Base-by-base conservation (phyloP, 2,329 filamentous ascomycete genomes). In the Hypoxylon sp. region DNA sequence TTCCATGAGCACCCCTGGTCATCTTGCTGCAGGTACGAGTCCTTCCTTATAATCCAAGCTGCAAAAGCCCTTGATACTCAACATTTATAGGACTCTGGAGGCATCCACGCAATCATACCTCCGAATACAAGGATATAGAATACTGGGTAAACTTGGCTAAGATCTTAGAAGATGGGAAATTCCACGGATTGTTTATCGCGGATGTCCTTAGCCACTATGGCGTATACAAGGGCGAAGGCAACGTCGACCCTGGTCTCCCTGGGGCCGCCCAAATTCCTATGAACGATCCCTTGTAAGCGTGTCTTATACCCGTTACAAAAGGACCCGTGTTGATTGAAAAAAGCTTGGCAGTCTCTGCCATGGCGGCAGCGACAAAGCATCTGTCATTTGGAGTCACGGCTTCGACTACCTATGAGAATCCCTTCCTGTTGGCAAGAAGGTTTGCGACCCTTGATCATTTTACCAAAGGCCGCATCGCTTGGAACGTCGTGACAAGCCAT, bases 291-390 rank as follows among this genome's bases (percentile, higher is more conserved):
- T 57, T 57, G 54, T 57, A 48, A 27, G 54, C n/a, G n/a, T 17
- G 11, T 24, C n/a, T 3, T 13, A 35, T 21, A 24, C 15, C 10
- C 6, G 8, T 15, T 42, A 1, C n/a, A 35, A 15, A 2, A 17
- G 27, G 0, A 2, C 19, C 2, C 13, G 24, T 48, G 27, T 37
- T 57, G 27, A 57, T 27, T 24, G 6, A 8, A 10, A 19, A 11
- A 47, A 57, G 54, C 19, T 42, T 57, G 37, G 42, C 54, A 10
- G 88, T 90, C 50, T 85, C 84, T 2, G 88, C 88, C 24, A 91
- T 90, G 88, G 88, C 88, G 0, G 87, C 88, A 0, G 88, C 88
- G 27, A 90, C 88, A 0, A 89, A 88, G 76, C 87, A 87, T 48
- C 78, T 91, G 1, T 81, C 83, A 0, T 90, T 90, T 69, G 88